These are phyloP conservation scores for Pezicula rhizophila DNA, from an alignment of 2,329 filamentous ascomycete genomes.

Conservation along the genomic window DNA sequence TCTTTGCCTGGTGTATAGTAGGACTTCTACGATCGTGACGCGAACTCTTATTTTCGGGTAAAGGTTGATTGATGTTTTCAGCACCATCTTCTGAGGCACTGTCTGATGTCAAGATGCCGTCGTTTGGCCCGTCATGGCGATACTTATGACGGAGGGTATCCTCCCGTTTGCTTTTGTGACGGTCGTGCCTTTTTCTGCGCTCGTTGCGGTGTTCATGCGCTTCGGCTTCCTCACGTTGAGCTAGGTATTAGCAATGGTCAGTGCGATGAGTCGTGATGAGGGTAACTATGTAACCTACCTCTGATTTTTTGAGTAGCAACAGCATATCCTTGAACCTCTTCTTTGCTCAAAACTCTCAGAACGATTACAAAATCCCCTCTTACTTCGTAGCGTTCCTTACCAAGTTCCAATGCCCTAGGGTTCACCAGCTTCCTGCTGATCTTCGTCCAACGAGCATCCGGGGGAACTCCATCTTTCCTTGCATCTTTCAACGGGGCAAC, in stretches of 20 bases:
- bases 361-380: slow-evolving; percentile 93
- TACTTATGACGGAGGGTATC: no score
- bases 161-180: no score
- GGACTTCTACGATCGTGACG: no score
- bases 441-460: slow-evolving; percentile 86
- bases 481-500: slow-evolving; percentile 92
- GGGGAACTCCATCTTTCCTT: slow-evolving; percentile 67
- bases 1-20: no score
- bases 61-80: no score
- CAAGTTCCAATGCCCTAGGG: slow-evolving; percentile 75
- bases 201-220: slow-evolving; percentile 1
- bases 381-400: slow-evolving; percentile 88
- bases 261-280: background rate
- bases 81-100: no score
- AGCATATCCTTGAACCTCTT: slow-evolving; percentile 86
- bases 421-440: slow-evolving; percentile 86
- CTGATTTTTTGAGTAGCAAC: slow-evolving; percentile 74
- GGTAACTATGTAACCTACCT: slow-evolving; percentile 46
- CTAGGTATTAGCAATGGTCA: slow-evolving; percentile 3
- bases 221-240: slow-evolving; percentile 25
- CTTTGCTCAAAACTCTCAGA: slow-evolving; percentile 75
- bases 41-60: no score
- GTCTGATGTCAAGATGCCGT: no score
- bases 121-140: no score
- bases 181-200: no score